Base-by-base conservation (phyloP, 495 filamentous ascomycete genomes). In the Daldinia vernicosa region DNA sequence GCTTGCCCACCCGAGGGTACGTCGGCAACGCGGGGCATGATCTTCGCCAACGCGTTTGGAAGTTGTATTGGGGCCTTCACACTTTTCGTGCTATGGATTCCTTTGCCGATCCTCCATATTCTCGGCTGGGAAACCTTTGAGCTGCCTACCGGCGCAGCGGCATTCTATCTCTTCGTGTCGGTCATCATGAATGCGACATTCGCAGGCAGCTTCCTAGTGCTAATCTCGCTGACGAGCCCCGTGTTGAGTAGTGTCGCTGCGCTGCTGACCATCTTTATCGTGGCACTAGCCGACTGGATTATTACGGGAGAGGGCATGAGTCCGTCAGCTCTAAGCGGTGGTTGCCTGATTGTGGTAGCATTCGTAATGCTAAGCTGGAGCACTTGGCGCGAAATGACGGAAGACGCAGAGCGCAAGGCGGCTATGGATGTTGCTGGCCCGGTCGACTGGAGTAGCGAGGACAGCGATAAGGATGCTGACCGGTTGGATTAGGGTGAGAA, bases 221-320 rank as follows among this genome's bases (percentile, higher is more conserved):
- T 99, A 17, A 98, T 99, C 64, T 92, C 89, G 9, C 85, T 99
- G 9, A 99, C 95, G 3, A 93, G 91, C 17, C 95, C 95, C 4
- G 95, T 99, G 7, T 84, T 99, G 5, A 94, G 90, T 62, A 93
- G 90, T 15, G 95, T 99, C 7, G 95, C 95, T 5, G 93, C 93
- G 5, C 85, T 99, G 45, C 85, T 99, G 28, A 98, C 95, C 15
- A 98, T 99, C 70, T 97, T 99, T 84, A 86, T 98, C 57, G 95
- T 99, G 1, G 95, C 95, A 0, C 85, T 98, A 39, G 91, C 90
- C 35, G 95, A 99, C 77, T 97, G 94, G 92, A 73, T 92, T 51
- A 82, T 91, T 64, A 94, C 91, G 1, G 93, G 93, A 26, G 84
- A 88, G 61, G 88, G 91, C 1, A 83, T 97, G 28, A 91, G 89